These are phyloP conservation scores for Nephelium lappaceum DNA, from an alignment of 345 rosid genomes.

Conservation along the genomic window DNA sequence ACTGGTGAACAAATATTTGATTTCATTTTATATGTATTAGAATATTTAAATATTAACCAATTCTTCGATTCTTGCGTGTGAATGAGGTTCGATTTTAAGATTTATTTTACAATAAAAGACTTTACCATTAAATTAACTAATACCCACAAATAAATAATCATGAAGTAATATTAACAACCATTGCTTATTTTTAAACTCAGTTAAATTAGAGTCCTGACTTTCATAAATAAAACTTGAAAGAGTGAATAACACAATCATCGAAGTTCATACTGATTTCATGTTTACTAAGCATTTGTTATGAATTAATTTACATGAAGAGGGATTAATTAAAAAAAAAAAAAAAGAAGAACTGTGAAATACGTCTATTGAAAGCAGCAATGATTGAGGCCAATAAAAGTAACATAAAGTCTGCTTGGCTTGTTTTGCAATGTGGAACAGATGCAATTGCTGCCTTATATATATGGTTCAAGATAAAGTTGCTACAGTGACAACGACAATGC, in stretches of 20 bases:
- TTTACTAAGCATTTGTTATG: not conserved
- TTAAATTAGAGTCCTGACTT: not conserved
- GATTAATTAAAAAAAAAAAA: constrained; percentile 1
- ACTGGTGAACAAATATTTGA: too few relatives aligned
- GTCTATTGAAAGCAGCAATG: not conserved
- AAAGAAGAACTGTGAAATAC: not conserved
- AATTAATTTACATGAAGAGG: not conserved
- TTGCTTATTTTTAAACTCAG: too few relatives aligned
- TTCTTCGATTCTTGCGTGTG: too few relatives aligned
- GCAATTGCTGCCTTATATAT: constrained; percentile 5
- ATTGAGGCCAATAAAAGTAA: not conserved
- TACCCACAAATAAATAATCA: too few relatives aligned
- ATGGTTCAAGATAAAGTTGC: constrained; percentile 5
- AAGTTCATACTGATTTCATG: not conserved
- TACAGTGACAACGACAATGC: constrained; percentile 8
- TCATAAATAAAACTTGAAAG: too few relatives aligned
- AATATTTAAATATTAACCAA: too few relatives aligned
- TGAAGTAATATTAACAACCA: too few relatives aligned
- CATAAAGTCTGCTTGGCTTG: constrained; percentile 7
- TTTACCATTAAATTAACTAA: too few relatives aligned
- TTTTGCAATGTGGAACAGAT: constrained; percentile 9
- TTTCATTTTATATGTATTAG: too few relatives aligned
- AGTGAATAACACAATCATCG: not conserved
- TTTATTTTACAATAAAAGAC: too few relatives aligned
- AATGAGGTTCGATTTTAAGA: too few relatives aligned